Conservation (phyloP, 345 rosid genomes). For the Draba incana region DNA sequence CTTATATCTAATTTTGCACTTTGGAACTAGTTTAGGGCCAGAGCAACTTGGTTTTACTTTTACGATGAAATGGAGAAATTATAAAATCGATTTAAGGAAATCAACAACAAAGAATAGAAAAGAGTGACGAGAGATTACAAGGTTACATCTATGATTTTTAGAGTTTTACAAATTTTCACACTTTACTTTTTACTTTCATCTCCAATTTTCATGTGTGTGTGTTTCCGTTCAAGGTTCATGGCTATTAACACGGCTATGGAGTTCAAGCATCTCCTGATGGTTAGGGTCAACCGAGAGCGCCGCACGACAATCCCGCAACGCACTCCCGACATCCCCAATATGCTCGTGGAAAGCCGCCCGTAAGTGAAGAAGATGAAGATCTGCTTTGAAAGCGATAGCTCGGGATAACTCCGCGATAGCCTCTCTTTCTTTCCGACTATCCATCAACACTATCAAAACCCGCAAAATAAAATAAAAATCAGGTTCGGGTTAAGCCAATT, state of each 20-base stretch:
- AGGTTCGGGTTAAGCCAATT: not conserved
- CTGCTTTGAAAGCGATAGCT: conserved; percentile 91
- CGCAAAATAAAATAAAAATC: not conserved
- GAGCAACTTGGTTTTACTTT: not conserved
- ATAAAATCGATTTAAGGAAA: conserved; percentile 1
- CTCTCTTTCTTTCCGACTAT: conserved; percentile 78
- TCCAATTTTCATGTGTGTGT: conserved; percentile 20
- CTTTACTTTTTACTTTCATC: conserved; percentile 17
- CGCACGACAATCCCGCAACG: conserved; percentile 87
- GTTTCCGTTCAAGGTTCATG: conserved; percentile 65
- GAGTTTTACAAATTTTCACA: conserved; percentile 38
- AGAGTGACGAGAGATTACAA: conserved; percentile 24
- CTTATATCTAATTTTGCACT: not conserved
- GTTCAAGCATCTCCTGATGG: conserved; percentile 92
- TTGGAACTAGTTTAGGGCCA: not conserved
- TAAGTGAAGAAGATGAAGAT: conserved; percentile 89
- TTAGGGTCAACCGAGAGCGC: conserved; percentile 95
- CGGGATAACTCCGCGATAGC: conserved; percentile 86
- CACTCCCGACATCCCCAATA: conserved; percentile 64
- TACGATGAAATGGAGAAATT: too few relatives aligned
- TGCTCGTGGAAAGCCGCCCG: conserved; percentile 97
- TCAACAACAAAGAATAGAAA: conserved; percentile 14
- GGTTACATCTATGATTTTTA: conserved; percentile 16
- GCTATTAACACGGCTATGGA: conserved; percentile 90
- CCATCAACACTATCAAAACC: conserved; percentile 79